These are phyloP conservation scores for Pezicula radicicola DNA, from an alignment of 2,329 filamentous ascomycete genomes.

Conservation along the genomic window DNA sequence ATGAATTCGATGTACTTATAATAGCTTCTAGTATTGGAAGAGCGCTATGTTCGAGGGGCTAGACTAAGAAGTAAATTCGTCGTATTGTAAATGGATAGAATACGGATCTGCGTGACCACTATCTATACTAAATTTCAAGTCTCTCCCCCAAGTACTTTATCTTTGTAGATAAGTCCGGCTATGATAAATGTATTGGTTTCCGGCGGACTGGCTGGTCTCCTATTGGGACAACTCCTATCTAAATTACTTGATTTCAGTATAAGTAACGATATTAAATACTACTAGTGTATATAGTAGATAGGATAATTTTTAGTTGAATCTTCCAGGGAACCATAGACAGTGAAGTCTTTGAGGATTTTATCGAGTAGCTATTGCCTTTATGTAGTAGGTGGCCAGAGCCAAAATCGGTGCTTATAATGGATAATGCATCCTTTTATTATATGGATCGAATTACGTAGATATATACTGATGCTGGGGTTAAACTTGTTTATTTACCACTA, in stretches of 20 bases:
- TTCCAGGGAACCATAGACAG: constrained; percentile 21
- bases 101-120: constrained; percentile 29
- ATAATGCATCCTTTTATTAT: constrained; percentile 28
- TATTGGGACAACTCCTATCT: constrained; percentile 18
- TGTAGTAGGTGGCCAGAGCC: constrained; percentile 22
- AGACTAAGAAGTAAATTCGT: constrained; percentile 26
- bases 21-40: neutral
- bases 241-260: constrained; percentile 18
- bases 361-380: constrained; percentile 27
- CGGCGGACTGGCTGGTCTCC: constrained; percentile 32
- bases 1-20: neutral
- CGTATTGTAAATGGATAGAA: constrained; percentile 27
- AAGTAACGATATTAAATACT: constrained; percentile 14
- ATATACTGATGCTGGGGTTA: constrained; percentile 12
- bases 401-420: constrained; percentile 21
- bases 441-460: constrained; percentile 19
- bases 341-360: constrained; percentile 20
- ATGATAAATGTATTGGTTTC: constrained; percentile 30
- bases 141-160: constrained; percentile 30
- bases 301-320: constrained; percentile 17
- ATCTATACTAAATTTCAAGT: constrained; percentile 27
- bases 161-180: constrained; percentile 9
- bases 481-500: constrained; percentile 2
- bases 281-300: constrained; percentile 7
- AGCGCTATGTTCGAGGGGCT: constrained; percentile 9